Percentiles rank a stretch among this genome's conserved stretches.
Evolutionary conservation across 441 rosid genomes (phyloP).

Genomic region (Adansonia rubrostipa): DNA sequence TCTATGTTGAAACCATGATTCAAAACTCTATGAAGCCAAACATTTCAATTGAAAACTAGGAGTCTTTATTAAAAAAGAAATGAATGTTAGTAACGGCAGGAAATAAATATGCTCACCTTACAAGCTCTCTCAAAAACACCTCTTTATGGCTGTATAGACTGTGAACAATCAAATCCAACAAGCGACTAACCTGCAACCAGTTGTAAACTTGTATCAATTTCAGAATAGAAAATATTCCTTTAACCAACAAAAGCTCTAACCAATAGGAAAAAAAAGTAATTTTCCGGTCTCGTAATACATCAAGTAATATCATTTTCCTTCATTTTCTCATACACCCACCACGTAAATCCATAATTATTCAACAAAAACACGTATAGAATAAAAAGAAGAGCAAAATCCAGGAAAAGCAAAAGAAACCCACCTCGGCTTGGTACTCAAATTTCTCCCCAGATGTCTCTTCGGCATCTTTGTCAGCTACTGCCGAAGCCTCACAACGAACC

Average conservation of each 20-base stretch:
- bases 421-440: conserved; percentile 99
- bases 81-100: neutral
- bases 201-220: conserved; percentile 1
- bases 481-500: conserved; percentile 63
- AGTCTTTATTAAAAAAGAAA: neutral
- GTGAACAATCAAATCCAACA: conserved; percentile 96
- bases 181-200: conserved; percentile 77
- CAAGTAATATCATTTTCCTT: conserved; percentile 14
- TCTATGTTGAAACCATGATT: neutral
- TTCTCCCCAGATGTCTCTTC: conserved; percentile 80
- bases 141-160: conserved; percentile 99
- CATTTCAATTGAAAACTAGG: neutral
- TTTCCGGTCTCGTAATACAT: neutral
- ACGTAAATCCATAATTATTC: conserved; percentile 11
- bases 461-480: conserved; percentile 85
- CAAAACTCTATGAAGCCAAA: neutral
- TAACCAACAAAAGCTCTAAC: conserved; percentile 12
- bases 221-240: neutral
- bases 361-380: neutral
- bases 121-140: conserved; percentile 93
- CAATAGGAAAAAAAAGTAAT: neutral
- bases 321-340: conserved; percentile 18
- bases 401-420: conserved; percentile 40
- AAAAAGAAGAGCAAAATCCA: conserved; percentile 4
- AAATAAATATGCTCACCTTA: conserved; percentile 60